Conservation (phyloP, 2,329 filamentous ascomycete species). For the Cladobotryum protrusum region DNA sequence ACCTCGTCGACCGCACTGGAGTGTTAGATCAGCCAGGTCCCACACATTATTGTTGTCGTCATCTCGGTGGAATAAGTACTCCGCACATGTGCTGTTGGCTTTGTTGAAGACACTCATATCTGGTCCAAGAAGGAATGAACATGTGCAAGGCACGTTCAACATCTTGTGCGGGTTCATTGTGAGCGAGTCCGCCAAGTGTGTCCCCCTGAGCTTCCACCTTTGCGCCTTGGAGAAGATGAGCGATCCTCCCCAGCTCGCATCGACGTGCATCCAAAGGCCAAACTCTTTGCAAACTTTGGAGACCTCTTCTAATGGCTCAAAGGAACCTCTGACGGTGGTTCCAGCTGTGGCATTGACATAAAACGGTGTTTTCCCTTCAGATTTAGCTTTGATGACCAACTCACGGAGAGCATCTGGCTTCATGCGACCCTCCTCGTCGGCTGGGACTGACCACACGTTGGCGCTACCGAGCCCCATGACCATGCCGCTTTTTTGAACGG, state of each 20-base stretch:
- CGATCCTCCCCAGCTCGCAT: slow-evolving; percentile 84
- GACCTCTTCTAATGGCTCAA: slow-evolving; percentile 70
- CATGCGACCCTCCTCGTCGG: slow-evolving; percentile 70
- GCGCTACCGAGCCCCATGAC: slow-evolving; percentile 75
- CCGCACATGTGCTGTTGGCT: slow-evolving; percentile 81
- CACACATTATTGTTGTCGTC: slow-evolving; percentile 55
- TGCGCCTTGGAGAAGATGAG: slow-evolving; percentile 69
- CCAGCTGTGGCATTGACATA: slow-evolving; percentile 96
- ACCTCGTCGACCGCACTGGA: slow-evolving; percentile 84
- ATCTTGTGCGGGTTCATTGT: slow-evolving; percentile 97
- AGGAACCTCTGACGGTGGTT: slow-evolving; percentile 87
- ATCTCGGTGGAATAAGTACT: slow-evolving; percentile 71
- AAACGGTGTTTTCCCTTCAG: slow-evolving; percentile 71
- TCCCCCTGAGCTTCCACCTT: slow-evolving; percentile 58
- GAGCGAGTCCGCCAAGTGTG: slow-evolving; percentile 70
- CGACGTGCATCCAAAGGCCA: slow-evolving; percentile 85
- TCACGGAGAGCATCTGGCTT: slow-evolving; percentile 58
- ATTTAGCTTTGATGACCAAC: slow-evolving; percentile 54
- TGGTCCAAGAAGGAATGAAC: slow-evolving; percentile 75
- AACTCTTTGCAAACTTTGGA: slow-evolving; percentile 63
- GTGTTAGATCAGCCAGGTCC: slow-evolving; percentile 86
- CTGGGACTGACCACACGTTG: slow-evolving; percentile 66
- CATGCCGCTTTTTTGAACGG: slow-evolving; percentile 88
- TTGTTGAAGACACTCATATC: slow-evolving; percentile 72
- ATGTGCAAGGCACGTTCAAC: slow-evolving; percentile 86